Base-by-base conservation (phyloP, 495 filamentous ascomycete genomes). In the Penicillium arizonense region DNA sequence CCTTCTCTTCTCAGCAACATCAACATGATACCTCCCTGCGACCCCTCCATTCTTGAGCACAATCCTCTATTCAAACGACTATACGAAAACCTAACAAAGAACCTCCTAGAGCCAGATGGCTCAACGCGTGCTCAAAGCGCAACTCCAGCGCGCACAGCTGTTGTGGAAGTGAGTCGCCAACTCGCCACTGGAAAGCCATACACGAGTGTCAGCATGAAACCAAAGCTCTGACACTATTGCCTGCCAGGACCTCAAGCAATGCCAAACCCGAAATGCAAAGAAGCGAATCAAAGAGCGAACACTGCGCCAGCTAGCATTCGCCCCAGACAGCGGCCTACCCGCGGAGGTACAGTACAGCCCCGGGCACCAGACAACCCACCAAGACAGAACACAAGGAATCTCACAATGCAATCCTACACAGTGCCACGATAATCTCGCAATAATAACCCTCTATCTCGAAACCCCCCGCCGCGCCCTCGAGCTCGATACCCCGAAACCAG, bases 41-140 rank as follows among this genome's bases (percentile, higher is more conserved):
- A 88, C 28, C 77, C 81, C 23, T 62, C 74, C 1, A 75, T 89
- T 41, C 70, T 89, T 2, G 71, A 81, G 44, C 74, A 72, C 24
- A 88, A 88, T 50, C 84, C 84, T 20, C 74, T 83, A 40, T 89
- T 89, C 55, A 81, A 84, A 45, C 73, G 70, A 24, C 73, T 89
- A 1, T 84, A 87, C 62, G 76, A 80, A 14, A 80, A 78, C 14
- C 59, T 89, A 6, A 84, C 84, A 0, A 77, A 71, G 1, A 76
- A 69, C 0, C 62, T 87, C 7, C 71, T 89, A 21, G 83, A 85
- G 50, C 66, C 78, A 0, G 79, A 87, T 75, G 84, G 79, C 12
- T 85, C 84, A 12, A 86, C 83, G 0, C 80, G 77, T 57, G 72
- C 77, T 32, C 69, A 82, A 50, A 67, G 74, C 45, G 63, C 72